phyloP scores from a whole-genome alignment of 129 eudicot species.

The Flaveria ramosissima region DNA sequence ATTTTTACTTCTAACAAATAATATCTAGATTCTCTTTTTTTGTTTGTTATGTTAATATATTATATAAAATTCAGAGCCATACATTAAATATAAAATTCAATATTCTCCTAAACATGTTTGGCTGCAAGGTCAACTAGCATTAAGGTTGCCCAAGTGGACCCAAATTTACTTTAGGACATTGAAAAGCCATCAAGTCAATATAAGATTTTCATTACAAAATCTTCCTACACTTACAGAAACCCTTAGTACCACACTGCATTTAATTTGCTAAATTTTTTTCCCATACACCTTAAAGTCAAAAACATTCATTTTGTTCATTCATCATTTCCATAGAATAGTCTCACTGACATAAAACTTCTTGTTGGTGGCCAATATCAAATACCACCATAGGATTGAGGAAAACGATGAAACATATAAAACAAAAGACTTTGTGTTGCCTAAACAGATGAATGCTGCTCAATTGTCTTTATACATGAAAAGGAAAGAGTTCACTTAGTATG shows the following conservation, averaged over 20 bases:
- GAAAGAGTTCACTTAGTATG: constrained; percentile 5
- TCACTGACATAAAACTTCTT: not conserved
- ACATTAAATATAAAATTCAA: not conserved
- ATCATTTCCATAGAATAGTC: not conserved
- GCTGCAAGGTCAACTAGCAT: not conserved
- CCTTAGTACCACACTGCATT: too few species aligned
- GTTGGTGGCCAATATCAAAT: constrained; percentile 7
- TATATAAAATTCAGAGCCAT: not conserved
- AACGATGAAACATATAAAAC: not conserved
- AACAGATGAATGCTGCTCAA: too few species aligned
- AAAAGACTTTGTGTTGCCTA: not conserved
- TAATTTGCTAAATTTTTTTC: too few species aligned
- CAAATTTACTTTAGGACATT: constrained; percentile 2
- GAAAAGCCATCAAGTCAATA: not conserved
- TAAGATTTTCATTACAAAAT: too few species aligned
- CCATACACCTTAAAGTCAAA: too few species aligned
- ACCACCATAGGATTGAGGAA: not conserved
- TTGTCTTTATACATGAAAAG: too few species aligned
- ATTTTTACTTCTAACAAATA: not conserved
- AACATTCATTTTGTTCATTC: not conserved
- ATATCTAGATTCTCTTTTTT: not conserved
- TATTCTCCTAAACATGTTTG: not conserved
- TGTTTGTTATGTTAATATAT: not conserved
- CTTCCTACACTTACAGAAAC: too few species aligned
- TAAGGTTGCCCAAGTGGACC: constrained; percentile 7